Conservation (phyloP, 2,329 filamentous ascomycete genomes). For the Scleromitrula shiraiana region DNA sequence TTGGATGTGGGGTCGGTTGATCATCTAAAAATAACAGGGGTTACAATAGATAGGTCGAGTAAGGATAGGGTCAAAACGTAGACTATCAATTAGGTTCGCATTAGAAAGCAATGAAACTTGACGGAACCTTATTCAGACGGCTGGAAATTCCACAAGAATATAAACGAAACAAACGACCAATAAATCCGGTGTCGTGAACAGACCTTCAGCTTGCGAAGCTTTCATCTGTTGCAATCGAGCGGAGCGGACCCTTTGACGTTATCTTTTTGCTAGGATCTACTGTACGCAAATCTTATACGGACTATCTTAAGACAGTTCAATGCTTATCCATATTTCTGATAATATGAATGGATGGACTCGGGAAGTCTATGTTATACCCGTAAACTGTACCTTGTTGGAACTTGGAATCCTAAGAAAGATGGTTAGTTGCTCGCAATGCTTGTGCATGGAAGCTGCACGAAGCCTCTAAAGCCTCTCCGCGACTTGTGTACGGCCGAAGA, state of each 20-base stretch:
- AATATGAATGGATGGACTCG: background rate
- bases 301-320: background rate
- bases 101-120: background rate
- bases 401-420: background rate
- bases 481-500: conserved; percentile 7
- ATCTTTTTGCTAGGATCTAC: background rate
- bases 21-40: background rate
- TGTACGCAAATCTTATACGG: background rate
- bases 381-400: background rate
- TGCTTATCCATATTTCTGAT: background rate
- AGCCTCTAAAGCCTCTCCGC: conserved; percentile 5
- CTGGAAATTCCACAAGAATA: background rate
- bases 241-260: too few relatives aligned
- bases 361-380: background rate
- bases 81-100: background rate
- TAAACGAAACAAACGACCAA: background rate
- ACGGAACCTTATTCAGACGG: background rate
- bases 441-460: conserved; percentile 1
- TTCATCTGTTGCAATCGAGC: too few relatives aligned
- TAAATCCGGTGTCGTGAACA: background rate
- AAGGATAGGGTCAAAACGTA: too few relatives aligned
- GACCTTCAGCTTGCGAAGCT: background rate
- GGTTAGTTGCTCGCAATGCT: too few relatives aligned
- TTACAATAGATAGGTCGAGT: background rate
- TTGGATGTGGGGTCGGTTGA: conserved; percentile 3